Base-by-base conservation (phyloP, 2,329 filamentous ascomycete species). In the Penicillium sp. region DNA sequence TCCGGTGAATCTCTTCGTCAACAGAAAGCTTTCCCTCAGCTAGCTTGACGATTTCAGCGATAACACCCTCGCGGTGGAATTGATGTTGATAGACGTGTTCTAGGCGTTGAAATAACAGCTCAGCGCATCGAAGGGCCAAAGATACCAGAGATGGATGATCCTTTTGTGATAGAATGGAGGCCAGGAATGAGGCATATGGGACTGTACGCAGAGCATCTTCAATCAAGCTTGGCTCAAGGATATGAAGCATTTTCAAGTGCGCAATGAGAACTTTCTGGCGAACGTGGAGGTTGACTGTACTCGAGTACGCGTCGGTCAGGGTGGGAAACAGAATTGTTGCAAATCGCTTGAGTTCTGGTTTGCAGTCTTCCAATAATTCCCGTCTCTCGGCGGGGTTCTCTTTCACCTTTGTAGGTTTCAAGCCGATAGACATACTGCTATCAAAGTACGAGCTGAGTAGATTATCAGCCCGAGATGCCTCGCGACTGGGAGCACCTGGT, bases 241-340 rank as follows among this genome's bases (percentile, higher is more conserved):
- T 96, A 13, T 92, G 96, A 10, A 99, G 83, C 91, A 99, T 98
- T 78, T 98, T 98, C 45, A 98, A 79, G 69, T 99, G 95, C n/a
- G 93, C 95, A 21, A 87, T 91, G 33, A 99, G 82, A 3, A 99
- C 95, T 76, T 96, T 97, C 71, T 98, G 91, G 22, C 96, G 89
- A 42, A 99, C 95, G 55, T 87, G 91, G 16, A 98, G 79, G 70
- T 99, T 99, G 62, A 99, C 93, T 0, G 95, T 99, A 74, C 95
- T 98, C 11, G 95, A 97, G 71, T 96, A 99, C 0, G 93, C 93
- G 73, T 99, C 93, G 29, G 95, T 98, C 60, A 99, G 79, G 2
- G 95, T 99, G 0, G 95, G 95, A 62, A 99, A 89, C 11, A 99
- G 82, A 57, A 99, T 95, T 63, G 96, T 84, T 1, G 93, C 91